These are phyloP conservation scores for Kwoniella bestiolae DNA, from an alignment of 768 basidiomycete genomes.

Conservation along the genomic window DNA sequence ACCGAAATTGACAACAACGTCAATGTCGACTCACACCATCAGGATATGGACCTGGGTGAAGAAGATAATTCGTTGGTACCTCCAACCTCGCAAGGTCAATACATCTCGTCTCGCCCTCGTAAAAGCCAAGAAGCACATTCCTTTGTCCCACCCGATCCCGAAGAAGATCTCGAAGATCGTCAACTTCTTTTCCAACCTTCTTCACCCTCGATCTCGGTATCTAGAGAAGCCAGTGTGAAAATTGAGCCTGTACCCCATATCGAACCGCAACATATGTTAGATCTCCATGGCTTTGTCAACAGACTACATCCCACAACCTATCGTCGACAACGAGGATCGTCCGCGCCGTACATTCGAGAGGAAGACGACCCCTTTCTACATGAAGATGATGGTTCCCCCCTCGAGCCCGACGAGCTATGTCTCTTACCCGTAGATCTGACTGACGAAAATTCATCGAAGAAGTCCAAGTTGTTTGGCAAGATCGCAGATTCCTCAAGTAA, in stretches of 20 bases:
- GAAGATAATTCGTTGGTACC: not conserved
- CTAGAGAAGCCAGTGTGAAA: not conserved
- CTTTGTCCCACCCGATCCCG: slow-evolving; percentile 23
- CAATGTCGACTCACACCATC: no score
- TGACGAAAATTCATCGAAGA: not conserved
- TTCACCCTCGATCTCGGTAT: not conserved
- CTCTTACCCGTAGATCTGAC: slow-evolving; percentile 20
- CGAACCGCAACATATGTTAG: not conserved
- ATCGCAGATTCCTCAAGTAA: slow-evolving; percentile 12
- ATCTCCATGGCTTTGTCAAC: not conserved
- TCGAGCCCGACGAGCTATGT: slow-evolving; percentile 29
- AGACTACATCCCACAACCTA: not conserved
- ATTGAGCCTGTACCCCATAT: not conserved
- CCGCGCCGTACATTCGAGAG: not conserved
- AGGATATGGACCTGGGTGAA: not conserved
- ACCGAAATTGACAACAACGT: not conserved
- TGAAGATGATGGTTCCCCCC: slow-evolving; percentile 35
- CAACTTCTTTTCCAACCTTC: slow-evolving; percentile 12
- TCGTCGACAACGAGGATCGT: not conserved
- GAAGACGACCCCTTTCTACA: slow-evolving; percentile 33
- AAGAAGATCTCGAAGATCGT: slow-evolving; percentile 40
- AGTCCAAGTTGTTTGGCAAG: slow-evolving; percentile 32
- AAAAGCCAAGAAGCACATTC: slow-evolving; percentile 15
- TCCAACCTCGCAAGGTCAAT: slow-evolving; percentile 17
- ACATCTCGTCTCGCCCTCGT: slow-evolving; percentile 15